phyloP scores from a whole-genome alignment of 768 basidiomycete genomes.

The Antrodiella citrinella region DNA sequence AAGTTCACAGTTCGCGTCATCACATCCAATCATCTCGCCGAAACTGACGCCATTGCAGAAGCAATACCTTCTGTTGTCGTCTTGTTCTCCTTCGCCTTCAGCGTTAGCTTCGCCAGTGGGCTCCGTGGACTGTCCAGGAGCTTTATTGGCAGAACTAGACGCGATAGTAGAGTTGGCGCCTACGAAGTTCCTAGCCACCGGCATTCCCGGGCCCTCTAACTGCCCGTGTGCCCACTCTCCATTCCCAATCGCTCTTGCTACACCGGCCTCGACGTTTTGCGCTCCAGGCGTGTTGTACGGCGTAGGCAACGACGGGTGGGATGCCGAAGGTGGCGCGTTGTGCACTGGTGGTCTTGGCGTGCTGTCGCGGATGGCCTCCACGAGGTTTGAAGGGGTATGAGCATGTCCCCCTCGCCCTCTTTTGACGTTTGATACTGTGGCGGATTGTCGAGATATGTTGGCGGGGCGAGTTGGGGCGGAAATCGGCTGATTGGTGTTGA shows the following conservation, averaged over 20 bases:
- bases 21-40: slow-evolving; percentile 94
- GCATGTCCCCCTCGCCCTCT: slow-evolving; percentile 12
- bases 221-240: slow-evolving; percentile 38
- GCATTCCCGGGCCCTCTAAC: slow-evolving; percentile 75
- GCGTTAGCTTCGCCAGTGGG: slow-evolving; percentile 33
- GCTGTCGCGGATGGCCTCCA: slow-evolving; percentile 32
- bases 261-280: slow-evolving; percentile 11
- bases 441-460: slow-evolving; percentile 17
- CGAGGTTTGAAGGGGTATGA: slow-evolving; percentile 16
- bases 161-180: neutral
- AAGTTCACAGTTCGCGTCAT: slow-evolving; percentile 66
- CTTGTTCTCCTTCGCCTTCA: slow-evolving; percentile 47
- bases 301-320: slow-evolving; percentile 52
- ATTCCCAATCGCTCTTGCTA: slow-evolving; percentile 22
- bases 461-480: slow-evolving; percentile 32
- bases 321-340: slow-evolving; percentile 39
- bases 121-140: slow-evolving; percentile 27
- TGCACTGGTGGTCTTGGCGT: slow-evolving; percentile 9
- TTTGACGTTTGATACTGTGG: slow-evolving; percentile 13
- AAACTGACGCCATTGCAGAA: slow-evolving; percentile 79
- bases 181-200: slow-evolving; percentile 42
- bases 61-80: slow-evolving; percentile 67
- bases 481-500: slow-evolving; percentile 26
- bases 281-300: slow-evolving; percentile 24
- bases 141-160: slow-evolving; percentile 12